phyloP scores from a whole-genome alignment of 75 land plant genomes.

The Pseudotsuga menziesii region DNA sequence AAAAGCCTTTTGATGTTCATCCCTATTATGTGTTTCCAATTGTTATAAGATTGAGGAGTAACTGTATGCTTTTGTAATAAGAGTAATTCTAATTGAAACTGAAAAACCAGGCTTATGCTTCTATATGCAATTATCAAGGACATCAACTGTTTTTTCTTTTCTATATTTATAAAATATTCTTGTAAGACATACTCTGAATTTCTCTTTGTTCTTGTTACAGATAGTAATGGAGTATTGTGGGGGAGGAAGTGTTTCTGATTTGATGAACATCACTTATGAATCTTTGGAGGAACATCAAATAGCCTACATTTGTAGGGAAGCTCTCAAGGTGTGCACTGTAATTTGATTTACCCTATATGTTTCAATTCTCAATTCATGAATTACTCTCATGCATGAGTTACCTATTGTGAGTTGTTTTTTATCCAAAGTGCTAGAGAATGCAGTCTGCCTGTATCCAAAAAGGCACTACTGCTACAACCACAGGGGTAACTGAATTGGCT shows the following conservation, averaged over 20 bases:
- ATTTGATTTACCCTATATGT: background rate
- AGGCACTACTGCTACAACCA: background rate
- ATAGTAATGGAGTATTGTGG: conserved; percentile 99
- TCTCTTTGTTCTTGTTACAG: conserved; percentile 38
- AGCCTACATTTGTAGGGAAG: conserved; percentile 95
- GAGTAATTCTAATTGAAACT: too few species aligned
- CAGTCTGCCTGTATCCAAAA: too few species aligned
- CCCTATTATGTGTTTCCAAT: background rate
- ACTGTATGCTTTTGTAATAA: too few species aligned
- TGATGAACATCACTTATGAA: conserved; percentile 91
- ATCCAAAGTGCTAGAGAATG: too few species aligned
- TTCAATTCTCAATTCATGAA: conserved; percentile 1
- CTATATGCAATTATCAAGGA: background rate
- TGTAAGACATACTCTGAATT: background rate
- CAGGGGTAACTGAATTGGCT: background rate
- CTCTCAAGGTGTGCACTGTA: conserved; percentile 68
- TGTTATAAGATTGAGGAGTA: background rate
- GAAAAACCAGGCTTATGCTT: background rate
- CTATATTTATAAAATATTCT: background rate
- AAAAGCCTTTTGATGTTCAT: background rate
- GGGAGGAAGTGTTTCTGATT: conserved; percentile 97
- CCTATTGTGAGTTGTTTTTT: too few species aligned
- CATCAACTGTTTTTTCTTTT: background rate
- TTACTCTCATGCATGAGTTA: background rate
- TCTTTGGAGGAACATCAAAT: conserved; percentile 91